Evolutionary conservation across 73 alveolate genomes (phyloP).

Genomic region (Halteria grandinella): DNA sequence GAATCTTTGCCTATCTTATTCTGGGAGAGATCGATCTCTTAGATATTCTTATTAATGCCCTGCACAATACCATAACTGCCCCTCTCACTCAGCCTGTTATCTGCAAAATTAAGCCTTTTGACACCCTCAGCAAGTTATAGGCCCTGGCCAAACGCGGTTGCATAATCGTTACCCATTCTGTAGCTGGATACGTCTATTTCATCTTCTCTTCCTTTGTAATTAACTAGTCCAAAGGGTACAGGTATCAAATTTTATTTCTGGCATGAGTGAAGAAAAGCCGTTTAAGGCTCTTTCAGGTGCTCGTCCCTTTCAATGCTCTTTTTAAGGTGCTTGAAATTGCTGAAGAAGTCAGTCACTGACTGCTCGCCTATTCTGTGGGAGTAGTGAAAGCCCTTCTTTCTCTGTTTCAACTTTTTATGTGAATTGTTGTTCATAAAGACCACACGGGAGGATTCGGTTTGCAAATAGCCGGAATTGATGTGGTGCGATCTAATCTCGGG

Average conservation of each 20-base stretch:
- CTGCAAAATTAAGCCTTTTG: slow-evolving; percentile 13
- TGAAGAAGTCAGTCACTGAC: slow-evolving; percentile 18
- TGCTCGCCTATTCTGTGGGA: slow-evolving; percentile 34
- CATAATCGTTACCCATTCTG: slow-evolving; percentile 34
- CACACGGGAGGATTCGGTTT: too few species aligned
- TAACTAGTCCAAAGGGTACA: slow-evolving; percentile 30
- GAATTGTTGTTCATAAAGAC: too few species aligned
- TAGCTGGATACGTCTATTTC: slow-evolving; percentile 10
- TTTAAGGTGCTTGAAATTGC: slow-evolving; percentile 15
- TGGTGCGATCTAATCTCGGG: too few species aligned
- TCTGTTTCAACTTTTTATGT: too few species aligned
- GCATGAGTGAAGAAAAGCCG: slow-evolving; percentile 12
- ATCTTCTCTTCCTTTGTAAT: slow-evolving; percentile 27
- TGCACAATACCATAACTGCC: slow-evolving; percentile 2
- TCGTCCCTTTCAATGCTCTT: slow-evolving; percentile 33
- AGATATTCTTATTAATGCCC: slow-evolving; percentile 12
- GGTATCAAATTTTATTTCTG: slow-evolving; percentile 29
- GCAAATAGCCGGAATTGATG: too few species aligned
- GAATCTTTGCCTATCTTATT: slow-evolving; percentile 29
- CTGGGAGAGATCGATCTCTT: slow-evolving; percentile 11
- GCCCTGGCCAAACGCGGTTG: slow-evolving; percentile 28
- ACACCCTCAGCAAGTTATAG: not conserved
- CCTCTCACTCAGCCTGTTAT: slow-evolving; percentile 25
- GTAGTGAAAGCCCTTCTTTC: slow-evolving; percentile 7
- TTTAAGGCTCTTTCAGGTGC: slow-evolving; percentile 7